Base-by-base conservation (phyloP, 129 eudicot genomes). In the Tanacetum coccineum region DNA sequence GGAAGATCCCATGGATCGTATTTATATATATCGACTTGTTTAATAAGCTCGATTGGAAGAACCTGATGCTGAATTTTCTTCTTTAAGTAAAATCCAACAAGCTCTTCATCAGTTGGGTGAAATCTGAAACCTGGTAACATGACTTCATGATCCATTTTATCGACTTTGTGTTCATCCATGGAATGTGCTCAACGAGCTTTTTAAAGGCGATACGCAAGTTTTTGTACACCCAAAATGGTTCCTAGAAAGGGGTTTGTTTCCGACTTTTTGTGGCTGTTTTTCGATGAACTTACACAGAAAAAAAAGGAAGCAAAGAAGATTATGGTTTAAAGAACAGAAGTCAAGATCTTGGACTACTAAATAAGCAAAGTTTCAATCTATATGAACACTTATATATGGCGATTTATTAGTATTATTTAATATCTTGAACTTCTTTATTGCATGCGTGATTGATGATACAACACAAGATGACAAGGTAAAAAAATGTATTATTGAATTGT, bases 1-100 rank as follows among this genome's bases (percentile, higher is more conserved):
- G 96, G 97, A 78, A 91, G 97, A 73, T 91, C 97, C 96, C 96
- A 87, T 9, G 97, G 97, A 67, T 91, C 96, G 22, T 81, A 85
- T 66, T 87, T 91, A 74, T 91, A 91, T 39, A 91, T 85, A 44
- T 91, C 96, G 18, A 87, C 88, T 81, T 91, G 96, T 80, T 87
- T 83, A 26, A 91, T 91, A 62, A 87, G 76, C 81, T 85, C 96
- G 64, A 87, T 85, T 22, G 90, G 84, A 67, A 91, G 81, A 61
- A 81, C 3, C 36, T 76, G 76, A 48, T 75, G 85, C 55, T 83
- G 89, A 75, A 87, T 83, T 82, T 87, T 91, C 72, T 79, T 83
- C 72, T 68, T 91, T 59, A 91, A 72, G 55, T 91, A 91, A 74
- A 85, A 91, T 62, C 86, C 96, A n/a, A 91, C 94, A 42, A 91